phyloP scores from a whole-genome alignment of 2,329 filamentous ascomycete species.

The Orbilia blumenaviensis region DNA sequence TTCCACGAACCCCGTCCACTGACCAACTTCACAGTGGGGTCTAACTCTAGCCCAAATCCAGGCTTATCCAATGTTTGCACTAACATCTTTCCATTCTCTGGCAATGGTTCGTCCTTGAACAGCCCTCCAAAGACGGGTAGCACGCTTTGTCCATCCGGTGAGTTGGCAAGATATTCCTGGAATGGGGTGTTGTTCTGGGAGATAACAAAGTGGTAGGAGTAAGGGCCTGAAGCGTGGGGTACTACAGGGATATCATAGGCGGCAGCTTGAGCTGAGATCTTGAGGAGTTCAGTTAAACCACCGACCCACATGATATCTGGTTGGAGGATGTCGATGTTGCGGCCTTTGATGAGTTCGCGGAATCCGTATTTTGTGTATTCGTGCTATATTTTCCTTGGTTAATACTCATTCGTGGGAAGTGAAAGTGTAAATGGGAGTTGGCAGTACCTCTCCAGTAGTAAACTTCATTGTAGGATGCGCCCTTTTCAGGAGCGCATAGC shows the following conservation, averaged over 20 bases:
- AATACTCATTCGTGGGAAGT: background rate
- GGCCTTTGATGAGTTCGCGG: slow-evolving; percentile 89
- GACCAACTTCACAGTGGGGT: slow-evolving; percentile 81
- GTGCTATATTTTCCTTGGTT: slow-evolving; percentile 64
- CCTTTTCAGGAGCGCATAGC: slow-evolving; percentile 86
- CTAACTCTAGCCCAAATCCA: slow-evolving; percentile 87
- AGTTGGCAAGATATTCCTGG: slow-evolving; percentile 95
- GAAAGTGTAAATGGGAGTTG: background rate
- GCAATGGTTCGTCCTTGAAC: slow-evolving; percentile 90
- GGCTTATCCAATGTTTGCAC: slow-evolving; percentile 84
- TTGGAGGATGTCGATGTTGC: slow-evolving; percentile 92
- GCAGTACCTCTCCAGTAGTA: slow-evolving; percentile 81
- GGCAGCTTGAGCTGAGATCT: slow-evolving; percentile 85
- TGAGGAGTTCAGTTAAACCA: slow-evolving; percentile 88
- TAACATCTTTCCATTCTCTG: slow-evolving; percentile 81
- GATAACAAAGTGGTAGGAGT: slow-evolving; percentile 95
- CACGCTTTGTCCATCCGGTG: slow-evolving; percentile 86
- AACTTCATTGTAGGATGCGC: slow-evolving; percentile 91
- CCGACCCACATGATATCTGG: slow-evolving; percentile 98
- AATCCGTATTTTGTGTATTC: slow-evolving; percentile 95
- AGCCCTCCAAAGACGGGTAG: slow-evolving; percentile 91
- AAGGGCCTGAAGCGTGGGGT: slow-evolving; percentile 91
- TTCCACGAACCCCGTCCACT: slow-evolving; percentile 77
- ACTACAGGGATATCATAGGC: slow-evolving; percentile 95
- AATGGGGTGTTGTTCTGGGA: slow-evolving; percentile 93